A percentile compares a stretch with the other conserved stretches of the same genome.
These are phyloP conservation scores for Neocatenulostroma microsporum DNA, from an alignment of 2,329 filamentous ascomycete genomes.

Conservation along the genomic window DNA sequence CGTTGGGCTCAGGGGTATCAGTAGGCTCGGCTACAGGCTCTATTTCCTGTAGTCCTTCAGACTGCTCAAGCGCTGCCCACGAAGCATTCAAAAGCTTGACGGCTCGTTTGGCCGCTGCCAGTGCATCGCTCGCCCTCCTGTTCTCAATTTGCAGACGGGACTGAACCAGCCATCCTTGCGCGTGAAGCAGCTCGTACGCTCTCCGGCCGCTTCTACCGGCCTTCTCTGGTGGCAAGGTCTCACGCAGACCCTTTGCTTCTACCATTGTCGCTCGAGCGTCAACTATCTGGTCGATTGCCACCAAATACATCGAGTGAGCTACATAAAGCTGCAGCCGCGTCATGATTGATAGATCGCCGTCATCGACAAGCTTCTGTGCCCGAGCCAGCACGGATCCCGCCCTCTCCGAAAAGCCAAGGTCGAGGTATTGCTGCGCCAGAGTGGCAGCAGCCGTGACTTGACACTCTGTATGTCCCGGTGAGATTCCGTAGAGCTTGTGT, in stretches of 20 bases:
- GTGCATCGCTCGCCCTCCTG: constrained; percentile 15
- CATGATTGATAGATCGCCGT: constrained; percentile 36
- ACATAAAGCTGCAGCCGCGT: constrained; percentile 36
- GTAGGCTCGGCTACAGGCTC: not conserved
- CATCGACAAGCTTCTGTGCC: constrained; percentile 45
- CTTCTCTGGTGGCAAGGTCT: constrained; percentile 11
- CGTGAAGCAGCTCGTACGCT: constrained; percentile 19
- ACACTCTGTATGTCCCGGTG: constrained; percentile 11
- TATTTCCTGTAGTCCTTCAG: not conserved
- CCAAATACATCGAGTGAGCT: constrained; percentile 15
- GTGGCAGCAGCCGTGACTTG: constrained; percentile 12
- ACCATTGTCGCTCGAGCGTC: constrained; percentile 13
- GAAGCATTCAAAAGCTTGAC: constrained; percentile 22
- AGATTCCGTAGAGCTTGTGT: constrained; percentile 5
- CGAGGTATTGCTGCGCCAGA: constrained; percentile 49
- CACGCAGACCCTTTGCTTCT: constrained; percentile 13
- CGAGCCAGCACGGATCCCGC: constrained; percentile 51
- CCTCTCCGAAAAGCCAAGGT: constrained; percentile 54
- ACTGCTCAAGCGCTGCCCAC: constrained; percentile 20
- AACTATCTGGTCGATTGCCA: constrained; percentile 17
- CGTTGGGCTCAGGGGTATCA: not conserved
- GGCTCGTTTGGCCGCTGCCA: constrained; percentile 22
- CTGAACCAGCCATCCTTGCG: constrained; percentile 22
- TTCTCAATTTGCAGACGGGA: constrained; percentile 16
- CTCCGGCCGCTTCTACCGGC: constrained; percentile 16